These are phyloP conservation scores for Laburnicola sp. DNA, from an alignment of 2,329 filamentous ascomycete genomes.

Conservation along the genomic window DNA sequence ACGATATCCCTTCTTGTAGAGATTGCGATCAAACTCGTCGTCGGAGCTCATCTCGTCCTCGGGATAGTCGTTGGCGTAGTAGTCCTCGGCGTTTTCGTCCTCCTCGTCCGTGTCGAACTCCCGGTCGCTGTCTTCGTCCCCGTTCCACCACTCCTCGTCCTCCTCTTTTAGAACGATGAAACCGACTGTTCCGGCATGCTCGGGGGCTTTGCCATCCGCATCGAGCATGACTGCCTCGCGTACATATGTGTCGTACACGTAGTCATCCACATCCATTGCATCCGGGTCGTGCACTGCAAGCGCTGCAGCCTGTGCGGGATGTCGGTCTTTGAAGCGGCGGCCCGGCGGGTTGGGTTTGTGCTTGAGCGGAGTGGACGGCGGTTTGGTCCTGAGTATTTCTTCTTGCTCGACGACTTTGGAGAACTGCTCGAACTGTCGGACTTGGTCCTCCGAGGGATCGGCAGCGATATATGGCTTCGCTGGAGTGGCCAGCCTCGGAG, in stretches of 20 bases:
- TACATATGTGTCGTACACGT: conserved; percentile 65
- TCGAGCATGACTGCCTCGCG: conserved; percentile 50
- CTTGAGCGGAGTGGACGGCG: conserved; percentile 26
- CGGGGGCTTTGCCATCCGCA: conserved; percentile 31
- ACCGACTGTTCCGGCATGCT: conserved; percentile 41
- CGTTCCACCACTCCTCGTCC: conserved; percentile 61
- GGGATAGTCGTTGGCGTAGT: conserved; percentile 78
- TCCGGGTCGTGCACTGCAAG: conserved; percentile 23
- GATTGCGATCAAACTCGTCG: conserved; percentile 60
- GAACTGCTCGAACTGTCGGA: conserved; percentile 40
- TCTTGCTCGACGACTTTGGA: conserved; percentile 36
- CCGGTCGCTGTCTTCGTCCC: conserved; percentile 56
- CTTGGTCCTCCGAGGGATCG: conserved; percentile 29
- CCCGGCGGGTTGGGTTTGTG: conserved; percentile 42
- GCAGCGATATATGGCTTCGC: conserved; percentile 15
- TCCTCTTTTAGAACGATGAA: conserved; percentile 55
- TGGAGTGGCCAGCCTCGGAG: conserved; percentile 8
- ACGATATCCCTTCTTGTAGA: conserved; percentile 47
- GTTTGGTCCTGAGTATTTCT: conserved; percentile 18
- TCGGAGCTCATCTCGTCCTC: conserved; percentile 77
- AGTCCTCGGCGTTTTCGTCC: conserved; percentile 71
- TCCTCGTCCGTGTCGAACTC: conserved; percentile 64
- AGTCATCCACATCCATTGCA: conserved; percentile 52
- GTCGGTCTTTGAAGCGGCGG: conserved; percentile 39
- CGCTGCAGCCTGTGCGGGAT: conserved; percentile 32